Evolutionary conservation across 2,329 filamentous ascomycete genomes (phyloP), one percentile per base, ranked within the genome.

Genomic region (Cadophora luteo-olivacea): DNA sequence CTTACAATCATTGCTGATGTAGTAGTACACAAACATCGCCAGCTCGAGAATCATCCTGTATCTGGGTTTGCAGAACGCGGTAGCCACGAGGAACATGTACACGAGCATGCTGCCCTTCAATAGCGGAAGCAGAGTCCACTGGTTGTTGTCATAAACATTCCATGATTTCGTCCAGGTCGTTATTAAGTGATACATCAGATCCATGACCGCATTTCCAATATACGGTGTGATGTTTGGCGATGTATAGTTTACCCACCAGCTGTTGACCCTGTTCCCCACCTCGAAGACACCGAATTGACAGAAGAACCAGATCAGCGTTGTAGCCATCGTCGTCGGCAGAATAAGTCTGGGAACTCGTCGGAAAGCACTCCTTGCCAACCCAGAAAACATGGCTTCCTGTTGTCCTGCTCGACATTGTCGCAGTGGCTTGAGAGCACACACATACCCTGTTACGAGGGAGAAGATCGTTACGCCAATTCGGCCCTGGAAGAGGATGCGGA

Each of bases 401-500:
- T 86, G 83, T 63, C 86, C 87, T 38, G 84, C 80, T 64, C 85
- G 83, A 74, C 81, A 84, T 63, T 86, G 83, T 65, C 83, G 82
- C 68, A 90, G 83, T 19, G 87, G 86, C 74, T 89, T 89, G 64
- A 89, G 81, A 3, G 86, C 84, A 78, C 88, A 89, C 63, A 89
- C 87, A 73, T 89, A 90, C 67, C 87, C 87, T 25, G 88, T 87
- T 49, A 90, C 86, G 58, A 91, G 82, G 74, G 89, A 85, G 78
- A 91, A 91, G 70, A 91, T 87, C 16, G 87, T 85, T 2, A 91
- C 89, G 77, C 89, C 89, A 57, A 88, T 86, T 19, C 89, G 84
- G 25, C 89, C 87, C 74, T 88, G 87, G 61, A 85, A 81, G 49
- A 86, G 80, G 60, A 90, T 83, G 66, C 88, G 85, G 68, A 90